Conservation (phyloP, 1,139 yeast species). For the Taphrina communis region DNA sequence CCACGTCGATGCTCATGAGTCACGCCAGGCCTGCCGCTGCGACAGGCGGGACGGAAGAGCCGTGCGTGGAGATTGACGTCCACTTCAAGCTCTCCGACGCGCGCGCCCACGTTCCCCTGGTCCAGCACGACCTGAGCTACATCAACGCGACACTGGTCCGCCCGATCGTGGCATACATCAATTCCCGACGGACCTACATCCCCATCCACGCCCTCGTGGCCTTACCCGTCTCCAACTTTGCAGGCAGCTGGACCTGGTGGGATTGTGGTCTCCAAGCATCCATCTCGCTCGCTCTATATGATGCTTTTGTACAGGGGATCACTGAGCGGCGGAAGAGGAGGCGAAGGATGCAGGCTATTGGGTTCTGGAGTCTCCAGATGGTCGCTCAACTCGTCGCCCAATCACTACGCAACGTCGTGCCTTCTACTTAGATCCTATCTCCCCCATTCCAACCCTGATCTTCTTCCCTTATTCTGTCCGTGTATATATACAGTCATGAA, state of each 20-base stretch:
- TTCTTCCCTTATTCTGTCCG: background rate
- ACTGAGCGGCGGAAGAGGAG: slow-evolving; percentile 81
- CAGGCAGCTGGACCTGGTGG: slow-evolving; percentile 95
- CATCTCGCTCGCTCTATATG: slow-evolving; percentile 75
- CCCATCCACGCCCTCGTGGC: slow-evolving; percentile 84
- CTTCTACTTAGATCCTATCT: background rate
- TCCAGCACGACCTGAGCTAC: slow-evolving; percentile 81
- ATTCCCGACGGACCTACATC: slow-evolving; percentile 84
- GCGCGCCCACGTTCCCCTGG: slow-evolving; percentile 84
- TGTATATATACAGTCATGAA: no score
- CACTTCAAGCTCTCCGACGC: slow-evolving; percentile 83
- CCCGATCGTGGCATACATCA: slow-evolving; percentile 94
- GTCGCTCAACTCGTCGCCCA: slow-evolving; percentile 78
- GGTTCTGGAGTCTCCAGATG: slow-evolving; percentile 91
- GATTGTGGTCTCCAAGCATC: slow-evolving; percentile 93
- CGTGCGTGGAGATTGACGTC: slow-evolving; percentile 67
- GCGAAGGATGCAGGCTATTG: slow-evolving; percentile 77
- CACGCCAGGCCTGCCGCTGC: background rate
- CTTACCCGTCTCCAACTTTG: slow-evolving; percentile 67
- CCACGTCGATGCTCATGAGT: slow-evolving; percentile 6
- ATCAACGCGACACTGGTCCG: slow-evolving; percentile 88
- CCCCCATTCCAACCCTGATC: no score
- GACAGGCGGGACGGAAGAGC: slow-evolving; percentile 45
- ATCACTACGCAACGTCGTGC: slow-evolving; percentile 45
- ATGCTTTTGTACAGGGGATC: slow-evolving; percentile 85